These are phyloP conservation scores for Naganishia liquefaciens DNA, from an alignment of 1,284 basidiomycete species.

Conservation along the genomic window DNA sequence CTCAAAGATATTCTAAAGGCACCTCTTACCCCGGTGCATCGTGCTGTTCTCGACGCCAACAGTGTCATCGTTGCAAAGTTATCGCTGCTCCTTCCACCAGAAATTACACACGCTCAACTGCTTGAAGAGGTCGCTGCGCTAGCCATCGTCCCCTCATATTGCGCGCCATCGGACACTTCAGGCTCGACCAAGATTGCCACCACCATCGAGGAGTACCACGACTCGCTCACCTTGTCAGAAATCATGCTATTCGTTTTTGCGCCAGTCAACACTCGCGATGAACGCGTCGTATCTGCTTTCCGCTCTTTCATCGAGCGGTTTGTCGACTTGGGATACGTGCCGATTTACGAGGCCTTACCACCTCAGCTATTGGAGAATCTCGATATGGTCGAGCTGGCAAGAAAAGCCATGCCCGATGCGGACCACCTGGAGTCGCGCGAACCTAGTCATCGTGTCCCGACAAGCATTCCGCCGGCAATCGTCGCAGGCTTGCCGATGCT, in stretches of 20 bases:
- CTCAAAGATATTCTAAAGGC: slow-evolving; percentile 58
- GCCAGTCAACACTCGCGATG: slow-evolving; percentile 58
- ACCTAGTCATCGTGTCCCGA: slow-evolving; percentile 17
- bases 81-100: slow-evolving; percentile 52
- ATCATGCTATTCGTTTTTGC: slow-evolving; percentile 56
- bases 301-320: slow-evolving; percentile 51
- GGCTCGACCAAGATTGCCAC: slow-evolving; percentile 52
- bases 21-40: slow-evolving; percentile 55
- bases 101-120: slow-evolving; percentile 45
- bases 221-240: slow-evolving; percentile 59
- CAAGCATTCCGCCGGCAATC: slow-evolving; percentile 40
- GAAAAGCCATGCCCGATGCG: slow-evolving; percentile 37
- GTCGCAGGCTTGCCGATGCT: slow-evolving; percentile 56
- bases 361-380: slow-evolving; percentile 57
- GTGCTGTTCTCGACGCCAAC: slow-evolving; percentile 54
- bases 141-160: slow-evolving; percentile 57
- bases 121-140: slow-evolving; percentile 49
- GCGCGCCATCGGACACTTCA: slow-evolving; percentile 54
- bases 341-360: slow-evolving; percentile 50
- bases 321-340: slow-evolving; percentile 50
- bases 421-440: slow-evolving; percentile 15
- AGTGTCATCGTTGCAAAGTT: slow-evolving; percentile 47
- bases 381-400: slow-evolving; percentile 55
- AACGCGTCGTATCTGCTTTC: slow-evolving; percentile 51
- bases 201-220: slow-evolving; percentile 48